A percentile compares a stretch with the other conserved stretches of the same genome.
Conservation (phyloP, 805 yeast species). For the Candida berthetii region DNA sequence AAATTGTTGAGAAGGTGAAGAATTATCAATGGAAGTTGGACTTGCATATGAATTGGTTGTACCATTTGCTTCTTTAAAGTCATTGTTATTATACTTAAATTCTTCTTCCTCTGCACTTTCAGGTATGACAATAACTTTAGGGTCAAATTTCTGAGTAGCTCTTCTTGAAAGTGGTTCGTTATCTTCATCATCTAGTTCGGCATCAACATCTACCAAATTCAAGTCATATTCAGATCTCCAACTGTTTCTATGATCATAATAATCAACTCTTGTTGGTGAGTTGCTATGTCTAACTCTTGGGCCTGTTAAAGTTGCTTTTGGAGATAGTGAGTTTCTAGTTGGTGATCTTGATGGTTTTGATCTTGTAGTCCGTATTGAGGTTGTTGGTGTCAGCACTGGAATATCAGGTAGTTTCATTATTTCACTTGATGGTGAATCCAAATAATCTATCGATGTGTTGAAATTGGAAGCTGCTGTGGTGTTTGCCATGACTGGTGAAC, state of each 20-base stretch:
- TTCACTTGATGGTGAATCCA: background rate
- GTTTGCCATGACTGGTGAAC: too few relatives aligned
- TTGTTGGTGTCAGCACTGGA: background rate
- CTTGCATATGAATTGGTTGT: background rate
- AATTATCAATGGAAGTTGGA: background rate
- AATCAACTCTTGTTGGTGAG: constrained; percentile 18
- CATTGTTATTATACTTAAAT: too few relatives aligned
- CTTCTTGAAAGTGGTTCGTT: background rate
- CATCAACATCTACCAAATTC: constrained; percentile 9
- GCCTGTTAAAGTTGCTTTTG: constrained; percentile 12
- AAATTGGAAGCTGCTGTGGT: too few relatives aligned
- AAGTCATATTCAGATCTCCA: constrained; percentile 20
- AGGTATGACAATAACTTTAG: background rate
- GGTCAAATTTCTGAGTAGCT: background rate
- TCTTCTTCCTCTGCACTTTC: background rate
- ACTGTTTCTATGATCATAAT: constrained; percentile 20
- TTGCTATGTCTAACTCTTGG: constrained; percentile 17
- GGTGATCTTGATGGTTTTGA: background rate
- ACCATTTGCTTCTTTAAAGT: too few relatives aligned
- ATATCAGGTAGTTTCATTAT: background rate
- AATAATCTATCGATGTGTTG: background rate
- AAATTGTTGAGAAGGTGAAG: background rate
- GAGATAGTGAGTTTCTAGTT: constrained; percentile 12
- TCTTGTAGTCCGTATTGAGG: background rate
- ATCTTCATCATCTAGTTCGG: background rate